Base-by-base conservation (phyloP, 2,329 filamentous ascomycete genomes). In the Diaporthe humulicola region DNA sequence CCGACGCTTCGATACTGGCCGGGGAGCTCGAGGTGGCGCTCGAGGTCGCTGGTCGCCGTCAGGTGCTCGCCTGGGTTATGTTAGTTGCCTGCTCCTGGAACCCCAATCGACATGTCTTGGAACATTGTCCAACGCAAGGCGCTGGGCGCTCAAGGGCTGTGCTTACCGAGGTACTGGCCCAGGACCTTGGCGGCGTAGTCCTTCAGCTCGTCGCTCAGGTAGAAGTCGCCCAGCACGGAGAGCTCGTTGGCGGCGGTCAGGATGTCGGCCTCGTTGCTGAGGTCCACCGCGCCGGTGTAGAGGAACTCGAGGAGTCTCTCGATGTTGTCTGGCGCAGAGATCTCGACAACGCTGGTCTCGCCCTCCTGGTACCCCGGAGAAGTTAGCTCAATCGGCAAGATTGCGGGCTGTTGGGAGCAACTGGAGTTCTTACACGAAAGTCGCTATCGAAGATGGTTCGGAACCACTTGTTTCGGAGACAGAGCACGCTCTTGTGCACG, bases 301-400 rank as follows among this genome's bases (percentile, higher is more conserved):
- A 73, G 9, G 22, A 73, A 70, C 42, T 58, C 58, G 22, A 73
- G 36, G 19, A 61, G 19, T 15, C 36, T 42, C 9, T 56, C 36
- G n/a, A 70, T 40, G 2, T 73, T 22, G 9, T 50, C 40, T 4
- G 40, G 14, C 12, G 22, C 25, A 3, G n/a, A 25, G 25, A 70
- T 52, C 7, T 40, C 40, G 19, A 70, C 7, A 14, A 70, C 12
- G 7, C 54, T 28, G 42, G 22, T 50, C 19, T 25, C 42, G 30
- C 64, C 42, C 42, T 73, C 54, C 72, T 73, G 8, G 1, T 2
- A 28, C 2, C 10, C 58, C 33, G 33, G 33, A 9, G 9, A 36
- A 36, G 9, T 9, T 36, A 5, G 9, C 5, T 36, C 4, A 36
- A 36, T 36, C 33, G 5, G 33, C 33, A 9, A 36, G 9, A 36